Percentiles rank a stretch among this genome's conserved stretches.
Conservation (phyloP, 2,329 filamentous ascomycete genomes). For the Pseudocercospora eumusae region DNA sequence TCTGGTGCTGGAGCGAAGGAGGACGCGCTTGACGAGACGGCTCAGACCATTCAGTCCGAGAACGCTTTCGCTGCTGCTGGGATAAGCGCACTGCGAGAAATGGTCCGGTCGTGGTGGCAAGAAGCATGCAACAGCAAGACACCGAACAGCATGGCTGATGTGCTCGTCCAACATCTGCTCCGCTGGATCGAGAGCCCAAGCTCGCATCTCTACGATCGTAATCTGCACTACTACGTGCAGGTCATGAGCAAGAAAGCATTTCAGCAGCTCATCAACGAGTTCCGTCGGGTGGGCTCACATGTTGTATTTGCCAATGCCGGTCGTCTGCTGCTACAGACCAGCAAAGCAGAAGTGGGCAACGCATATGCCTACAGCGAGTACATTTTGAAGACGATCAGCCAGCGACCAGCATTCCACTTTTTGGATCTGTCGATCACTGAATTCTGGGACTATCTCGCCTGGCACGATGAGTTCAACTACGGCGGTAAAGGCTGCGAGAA, state of each 20-base stretch:
- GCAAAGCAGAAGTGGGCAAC: conserved; percentile 93
- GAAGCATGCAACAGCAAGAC: conserved; percentile 67
- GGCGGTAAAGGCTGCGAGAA: conserved; percentile 88
- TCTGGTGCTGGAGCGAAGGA: conserved; percentile 70
- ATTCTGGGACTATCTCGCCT: conserved; percentile 98
- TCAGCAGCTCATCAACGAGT: conserved; percentile 95
- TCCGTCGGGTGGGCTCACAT: conserved; percentile 89
- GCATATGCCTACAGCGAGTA: conserved; percentile 97
- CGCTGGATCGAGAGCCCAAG: conserved; percentile 94
- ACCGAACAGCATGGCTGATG: conserved; percentile 90
- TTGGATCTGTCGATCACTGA: conserved; percentile 96
- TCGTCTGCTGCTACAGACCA: conserved; percentile 87
- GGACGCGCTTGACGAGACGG: conserved; percentile 61
- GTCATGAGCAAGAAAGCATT: conserved; percentile 98
- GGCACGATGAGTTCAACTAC: conserved; percentile 99
- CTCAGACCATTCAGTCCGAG: conserved; percentile 75
- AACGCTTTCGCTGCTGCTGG: conserved; percentile 91
- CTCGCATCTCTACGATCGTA: conserved; percentile 92
- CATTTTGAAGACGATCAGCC: conserved; percentile 95
- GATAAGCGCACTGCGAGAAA: conserved; percentile 86
- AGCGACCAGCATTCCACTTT: conserved; percentile 94
- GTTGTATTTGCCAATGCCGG: conserved; percentile 94
- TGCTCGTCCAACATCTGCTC: conserved; percentile 95
- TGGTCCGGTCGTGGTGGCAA: conserved; percentile 98
- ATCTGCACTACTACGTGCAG: conserved; percentile 94